Evolutionary conservation across 306 rosid species (phyloP), one percentile per base, ranked within the genome.

Genomic region (Carpinus fangiana): DNA sequence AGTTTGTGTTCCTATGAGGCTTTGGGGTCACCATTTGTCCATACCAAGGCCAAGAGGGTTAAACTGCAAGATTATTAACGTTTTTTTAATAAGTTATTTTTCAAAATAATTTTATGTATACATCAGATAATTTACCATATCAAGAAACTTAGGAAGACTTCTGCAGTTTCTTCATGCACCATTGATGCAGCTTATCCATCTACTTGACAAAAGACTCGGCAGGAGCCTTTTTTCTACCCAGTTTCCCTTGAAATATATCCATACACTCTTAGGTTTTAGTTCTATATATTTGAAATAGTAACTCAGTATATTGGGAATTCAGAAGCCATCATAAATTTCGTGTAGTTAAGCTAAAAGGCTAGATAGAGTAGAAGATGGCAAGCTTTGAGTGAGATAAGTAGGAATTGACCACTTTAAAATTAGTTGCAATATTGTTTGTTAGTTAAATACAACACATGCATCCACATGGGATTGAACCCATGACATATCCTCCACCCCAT

Each of bases 141-240:
- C 36, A 12, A 23, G 8, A 21, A 59, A 59, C 36, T 59, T 23
- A 21, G 36, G 65, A 59, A 59, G 14, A 59, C 36, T 59, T 59
- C 65, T 59, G 65, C 36, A 23, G 38, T 11, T 21, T 59, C 65
- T 48, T 48, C 74, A 46, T 71, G 75, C 53, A 71, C 1, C 46
- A 23, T 48, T 6, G n/a, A 26, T 14, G 36, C 14, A 48, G 14
- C 52, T 48, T 48, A 12, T 48, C 60, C 23, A 59, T 59, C 65
- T 59, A 2, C 65, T 59, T 55, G 28, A n/a, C 12, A 17, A 23
- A 59, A 21, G 36, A 9, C 65, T 9, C 23, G 38, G 23, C 31
- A 23, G 65, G 7, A 9, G 65, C 65, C 20, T 59, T 59, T 59
- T 59, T 12, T 59, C 34, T 59, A 59, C 65, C 36, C 23, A 20